A percentile compares a stretch with the other conserved stretches of the same genome.
Conservation (phyloP, 768 basidiomycete species). For the Mycena pura region DNA sequence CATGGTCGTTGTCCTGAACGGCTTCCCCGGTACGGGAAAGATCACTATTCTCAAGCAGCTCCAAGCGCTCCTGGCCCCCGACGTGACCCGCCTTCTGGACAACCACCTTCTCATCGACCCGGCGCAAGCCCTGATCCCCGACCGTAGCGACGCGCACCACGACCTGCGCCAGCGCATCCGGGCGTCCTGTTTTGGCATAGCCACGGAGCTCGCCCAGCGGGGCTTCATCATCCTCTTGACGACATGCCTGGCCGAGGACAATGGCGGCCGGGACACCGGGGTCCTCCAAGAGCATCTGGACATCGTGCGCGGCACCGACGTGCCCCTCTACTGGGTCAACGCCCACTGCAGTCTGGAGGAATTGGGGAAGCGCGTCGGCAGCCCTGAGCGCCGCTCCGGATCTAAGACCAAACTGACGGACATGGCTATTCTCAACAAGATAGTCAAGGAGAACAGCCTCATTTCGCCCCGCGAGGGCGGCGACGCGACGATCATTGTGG, state of each 20-base stretch:
- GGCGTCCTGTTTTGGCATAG: neutral
- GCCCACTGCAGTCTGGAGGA: neutral
- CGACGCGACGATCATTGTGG: neutral
- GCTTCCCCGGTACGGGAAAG: conserved; percentile 5
- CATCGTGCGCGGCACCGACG: neutral
- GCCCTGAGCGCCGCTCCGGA: neutral
- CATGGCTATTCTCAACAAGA: neutral
- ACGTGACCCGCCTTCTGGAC: neutral
- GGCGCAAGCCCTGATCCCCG: neutral
- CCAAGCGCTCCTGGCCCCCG: neutral
- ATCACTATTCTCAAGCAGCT: neutral
- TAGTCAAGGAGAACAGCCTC: neutral
- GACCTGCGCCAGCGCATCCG: conserved; percentile 1
- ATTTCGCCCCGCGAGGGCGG: neutral
- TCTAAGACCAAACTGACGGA: conserved; percentile 1
- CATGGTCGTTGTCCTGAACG: neutral
- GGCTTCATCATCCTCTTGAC: neutral
- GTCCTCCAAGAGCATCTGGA: conserved; percentile 3
- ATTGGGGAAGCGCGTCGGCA: neutral
- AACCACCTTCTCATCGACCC: conserved; percentile 6
- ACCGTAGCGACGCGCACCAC: neutral
- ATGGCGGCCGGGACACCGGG: neutral
- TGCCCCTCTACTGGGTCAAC: neutral
- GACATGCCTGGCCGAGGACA: neutral
- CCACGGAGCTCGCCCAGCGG: neutral